Conservation (phyloP, 805 yeast genomes). For the Ogataea pini region DNA sequence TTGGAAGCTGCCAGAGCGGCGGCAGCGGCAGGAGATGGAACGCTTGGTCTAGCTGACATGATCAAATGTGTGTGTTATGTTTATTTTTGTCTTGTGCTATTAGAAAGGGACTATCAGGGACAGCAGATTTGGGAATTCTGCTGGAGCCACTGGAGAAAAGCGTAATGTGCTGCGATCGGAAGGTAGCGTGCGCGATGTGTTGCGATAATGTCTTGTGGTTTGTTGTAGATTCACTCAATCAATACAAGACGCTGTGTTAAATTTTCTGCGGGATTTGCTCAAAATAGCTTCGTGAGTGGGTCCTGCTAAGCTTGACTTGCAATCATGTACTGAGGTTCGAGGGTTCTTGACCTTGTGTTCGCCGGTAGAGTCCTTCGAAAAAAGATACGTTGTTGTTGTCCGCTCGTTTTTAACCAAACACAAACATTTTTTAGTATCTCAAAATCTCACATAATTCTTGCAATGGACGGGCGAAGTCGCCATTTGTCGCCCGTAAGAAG, state of each 20-base stretch:
- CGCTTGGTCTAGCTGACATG: conserved; percentile 30
- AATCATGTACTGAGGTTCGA: conserved; percentile 7
- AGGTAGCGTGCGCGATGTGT: conserved; percentile 6
- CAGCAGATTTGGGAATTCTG: background rate
- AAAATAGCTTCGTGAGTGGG: background rate
- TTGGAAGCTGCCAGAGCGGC: conserved; percentile 37
- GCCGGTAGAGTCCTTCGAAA: background rate
- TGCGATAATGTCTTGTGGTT: conserved; percentile 1
- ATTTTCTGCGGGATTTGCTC: conserved; percentile 1
- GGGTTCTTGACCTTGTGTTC: background rate
- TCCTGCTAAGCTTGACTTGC: conserved; percentile 4
- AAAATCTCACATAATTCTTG: conserved; percentile 1
- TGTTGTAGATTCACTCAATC: background rate
- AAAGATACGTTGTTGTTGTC: conserved; percentile 1
- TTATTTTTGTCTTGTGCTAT: background rate
- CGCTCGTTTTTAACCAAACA: conserved; percentile 1
- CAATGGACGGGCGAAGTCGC: conserved; percentile 8
- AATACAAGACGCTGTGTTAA: background rate
- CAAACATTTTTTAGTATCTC: conserved; percentile 5
- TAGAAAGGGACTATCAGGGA: background rate
- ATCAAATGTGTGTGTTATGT: background rate
- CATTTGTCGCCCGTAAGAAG: conserved; percentile 7
- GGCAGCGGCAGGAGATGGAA: conserved; percentile 36
- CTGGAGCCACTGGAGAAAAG: conserved; percentile 2
- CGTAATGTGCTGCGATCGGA: background rate